Evolutionary conservation across 441 rosid species (phyloP).

Genomic region (Lagerstroemia fauriei): DNA sequence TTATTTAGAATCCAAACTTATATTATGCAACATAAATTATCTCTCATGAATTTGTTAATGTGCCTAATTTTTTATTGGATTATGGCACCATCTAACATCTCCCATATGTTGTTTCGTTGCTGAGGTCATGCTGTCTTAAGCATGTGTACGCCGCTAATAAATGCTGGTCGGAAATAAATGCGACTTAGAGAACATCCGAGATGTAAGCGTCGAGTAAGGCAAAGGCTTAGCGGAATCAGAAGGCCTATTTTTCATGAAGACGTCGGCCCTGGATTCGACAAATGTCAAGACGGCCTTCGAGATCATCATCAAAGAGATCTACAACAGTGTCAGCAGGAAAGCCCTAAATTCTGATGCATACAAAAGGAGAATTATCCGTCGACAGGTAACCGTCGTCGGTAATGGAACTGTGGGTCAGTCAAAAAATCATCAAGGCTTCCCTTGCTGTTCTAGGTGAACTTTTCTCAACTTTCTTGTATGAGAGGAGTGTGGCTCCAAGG

Average conservation of each 20-base stretch:
- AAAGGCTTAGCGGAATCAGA: slow-evolving; percentile 23
- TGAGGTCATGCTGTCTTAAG: too few relatives aligned
- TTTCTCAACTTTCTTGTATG: slow-evolving; percentile 16
- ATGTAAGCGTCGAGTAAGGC: slow-evolving; percentile 24
- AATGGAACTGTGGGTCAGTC: slow-evolving; percentile 19
- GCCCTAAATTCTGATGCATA: slow-evolving; percentile 26
- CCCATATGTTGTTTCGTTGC: too few relatives aligned
- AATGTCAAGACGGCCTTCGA: slow-evolving; percentile 27
- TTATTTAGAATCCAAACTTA: too few relatives aligned
- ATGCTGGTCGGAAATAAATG: slow-evolving; percentile 29
- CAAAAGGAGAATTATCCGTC: slow-evolving; percentile 23
- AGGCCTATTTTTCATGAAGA: slow-evolving; percentile 27
- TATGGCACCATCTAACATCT: too few relatives aligned
- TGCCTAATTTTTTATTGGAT: too few relatives aligned
- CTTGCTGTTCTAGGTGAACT: slow-evolving; percentile 10
- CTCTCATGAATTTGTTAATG: too few relatives aligned
- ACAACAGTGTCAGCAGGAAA: slow-evolving; percentile 27
- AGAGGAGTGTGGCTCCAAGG: slow-evolving; percentile 21
- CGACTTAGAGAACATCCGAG: slow-evolving; percentile 26
- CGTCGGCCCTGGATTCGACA: slow-evolving; percentile 26
- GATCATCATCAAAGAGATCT: slow-evolving; percentile 23
- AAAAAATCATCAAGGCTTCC: not conserved
- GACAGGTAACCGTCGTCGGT: slow-evolving; percentile 22
- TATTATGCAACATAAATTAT: too few relatives aligned
- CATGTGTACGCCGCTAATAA: too few relatives aligned